A percentile compares a stretch with the other conserved stretches of the same genome.
These are phyloP conservation scores for Lodderomyces metapsilosis DNA, from an alignment of 1,139 yeast genomes.

Conservation along the genomic window DNA sequence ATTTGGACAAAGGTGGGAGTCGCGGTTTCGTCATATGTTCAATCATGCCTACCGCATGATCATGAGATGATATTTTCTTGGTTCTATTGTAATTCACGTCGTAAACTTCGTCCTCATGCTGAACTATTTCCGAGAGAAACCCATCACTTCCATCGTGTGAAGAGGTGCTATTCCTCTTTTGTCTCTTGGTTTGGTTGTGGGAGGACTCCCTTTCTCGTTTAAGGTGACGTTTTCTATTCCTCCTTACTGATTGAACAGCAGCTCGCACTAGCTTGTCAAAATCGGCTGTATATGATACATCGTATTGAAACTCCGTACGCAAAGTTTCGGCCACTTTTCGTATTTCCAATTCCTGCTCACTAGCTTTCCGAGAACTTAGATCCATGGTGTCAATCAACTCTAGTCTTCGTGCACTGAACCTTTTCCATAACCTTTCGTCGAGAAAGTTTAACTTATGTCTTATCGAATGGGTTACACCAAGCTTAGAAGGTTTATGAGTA, in stretches of 20 bases:
- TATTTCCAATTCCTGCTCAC: conserved; percentile 87
- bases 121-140: conserved; percentile 39
- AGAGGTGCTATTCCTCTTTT: neutral
- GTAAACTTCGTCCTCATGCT: conserved; percentile 32
- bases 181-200: neutral
- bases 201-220: conserved; percentile 18
- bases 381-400: conserved; percentile 83
- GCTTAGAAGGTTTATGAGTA: conserved; percentile 9
- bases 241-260: conserved; percentile 69
- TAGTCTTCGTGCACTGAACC: conserved; percentile 81
- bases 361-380: conserved; percentile 77
- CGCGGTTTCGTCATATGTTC: conserved; percentile 40
- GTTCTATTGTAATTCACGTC: conserved; percentile 35
- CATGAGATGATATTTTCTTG: conserved; percentile 30
- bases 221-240: conserved; percentile 44
- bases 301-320: conserved; percentile 73
- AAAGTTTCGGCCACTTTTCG: conserved; percentile 72
- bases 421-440: conserved; percentile 85
- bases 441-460: conserved; percentile 69
- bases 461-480: conserved; percentile 78
- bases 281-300: conserved; percentile 56
- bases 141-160: conserved; percentile 7
- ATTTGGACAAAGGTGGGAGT: conserved; percentile 18
- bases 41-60: conserved; percentile 39
- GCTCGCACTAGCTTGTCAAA: conserved; percentile 90